Percentiles rank a stretch among this genome's conserved stretches.
Evolutionary conservation across 1,139 yeast species (phyloP).

Genomic region (Lodderomyces margitis): DNA sequence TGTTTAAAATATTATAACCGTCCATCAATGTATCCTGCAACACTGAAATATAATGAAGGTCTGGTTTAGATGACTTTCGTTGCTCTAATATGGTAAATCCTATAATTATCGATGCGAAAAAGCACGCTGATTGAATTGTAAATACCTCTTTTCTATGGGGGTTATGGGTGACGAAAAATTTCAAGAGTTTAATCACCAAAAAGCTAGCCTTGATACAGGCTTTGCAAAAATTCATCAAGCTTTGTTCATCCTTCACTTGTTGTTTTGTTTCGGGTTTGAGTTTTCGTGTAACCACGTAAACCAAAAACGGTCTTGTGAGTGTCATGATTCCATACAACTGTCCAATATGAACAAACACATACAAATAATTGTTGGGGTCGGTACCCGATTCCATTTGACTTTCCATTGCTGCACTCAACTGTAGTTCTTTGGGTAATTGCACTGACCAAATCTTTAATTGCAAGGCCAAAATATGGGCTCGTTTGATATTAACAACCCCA

Average conservation of each 20-base stretch:
- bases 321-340: constrained; percentile 42
- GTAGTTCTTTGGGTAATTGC: constrained; percentile 27
- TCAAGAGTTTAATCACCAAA: constrained; percentile 15
- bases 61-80: constrained; percentile 12
- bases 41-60: constrained; percentile 15
- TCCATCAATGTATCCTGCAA: constrained; percentile 14
- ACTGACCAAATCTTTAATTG: constrained; percentile 40
- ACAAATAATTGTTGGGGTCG: constrained; percentile 21
- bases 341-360: constrained; percentile 34
- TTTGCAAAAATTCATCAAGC: constrained; percentile 16
- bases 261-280: constrained; percentile 14
- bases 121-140: constrained; percentile 13
- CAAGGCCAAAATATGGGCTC: constrained; percentile 36
- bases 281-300: constrained; percentile 19
- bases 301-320: constrained; percentile 46
- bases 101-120: constrained; percentile 14
- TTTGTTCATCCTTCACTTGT: constrained; percentile 13
- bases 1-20: constrained; percentile 12
- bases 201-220: constrained; percentile 19
- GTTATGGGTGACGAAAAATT: constrained; percentile 11
- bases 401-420: constrained; percentile 11
- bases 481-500: constrained; percentile 29
- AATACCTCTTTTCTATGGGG: constrained; percentile 14
- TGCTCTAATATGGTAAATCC: constrained; percentile 17
- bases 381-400: constrained; percentile 12